phyloP scores from a whole-genome alignment of 768 basidiomycete species.

The Inosperma sp. region DNA sequence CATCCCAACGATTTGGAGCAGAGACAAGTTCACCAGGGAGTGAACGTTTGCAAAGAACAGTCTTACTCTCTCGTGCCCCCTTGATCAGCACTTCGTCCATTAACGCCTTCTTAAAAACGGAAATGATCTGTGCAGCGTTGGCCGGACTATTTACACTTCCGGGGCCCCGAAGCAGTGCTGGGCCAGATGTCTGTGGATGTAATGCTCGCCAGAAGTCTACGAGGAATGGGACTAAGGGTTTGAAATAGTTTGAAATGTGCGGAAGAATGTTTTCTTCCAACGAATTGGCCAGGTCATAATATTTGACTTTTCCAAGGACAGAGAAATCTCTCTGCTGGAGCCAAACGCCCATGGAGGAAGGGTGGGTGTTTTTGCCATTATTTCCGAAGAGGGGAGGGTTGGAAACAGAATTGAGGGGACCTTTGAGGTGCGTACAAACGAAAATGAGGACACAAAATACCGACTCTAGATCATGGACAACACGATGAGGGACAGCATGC shows the following conservation, averaged over 20 bases:
- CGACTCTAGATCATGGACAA: background rate
- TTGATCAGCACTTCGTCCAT: background rate
- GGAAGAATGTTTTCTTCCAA: background rate
- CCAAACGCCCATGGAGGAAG: background rate
- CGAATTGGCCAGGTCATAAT: background rate
- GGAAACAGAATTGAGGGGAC: background rate
- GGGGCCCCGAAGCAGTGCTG: background rate
- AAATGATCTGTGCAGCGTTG: background rate
- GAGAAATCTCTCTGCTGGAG: background rate
- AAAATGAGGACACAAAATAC: background rate
- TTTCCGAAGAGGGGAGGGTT: background rate
- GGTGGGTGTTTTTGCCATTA: background rate
- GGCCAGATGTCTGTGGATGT: background rate
- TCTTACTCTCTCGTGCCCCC: background rate
- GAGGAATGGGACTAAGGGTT: background rate
- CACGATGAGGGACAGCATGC: background rate
- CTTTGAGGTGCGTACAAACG: background rate
- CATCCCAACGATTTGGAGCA: constrained; percentile 2
- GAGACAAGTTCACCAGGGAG: background rate
- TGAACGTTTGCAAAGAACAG: background rate
- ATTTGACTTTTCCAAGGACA: background rate
- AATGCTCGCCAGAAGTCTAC: background rate
- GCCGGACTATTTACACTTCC: background rate
- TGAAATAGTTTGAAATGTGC: background rate
- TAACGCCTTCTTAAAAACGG: background rate